A percentile compares a stretch with the other conserved stretches of the same genome.
These are phyloP conservation scores for Eucalyptus sp. DNA, from an alignment of 345 rosid genomes.

Conservation along the genomic window DNA sequence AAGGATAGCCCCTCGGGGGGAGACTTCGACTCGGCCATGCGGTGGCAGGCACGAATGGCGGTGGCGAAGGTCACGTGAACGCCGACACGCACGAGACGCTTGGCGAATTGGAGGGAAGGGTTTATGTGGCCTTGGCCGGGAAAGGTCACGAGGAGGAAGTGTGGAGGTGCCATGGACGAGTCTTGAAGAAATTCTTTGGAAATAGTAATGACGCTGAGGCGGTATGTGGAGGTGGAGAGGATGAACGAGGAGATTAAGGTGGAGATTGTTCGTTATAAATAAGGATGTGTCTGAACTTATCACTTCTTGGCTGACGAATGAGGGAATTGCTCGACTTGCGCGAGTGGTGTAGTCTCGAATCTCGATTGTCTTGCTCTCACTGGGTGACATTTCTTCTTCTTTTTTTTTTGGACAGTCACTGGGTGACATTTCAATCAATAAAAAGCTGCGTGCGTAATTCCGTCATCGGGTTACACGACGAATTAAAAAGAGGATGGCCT, in stretches of 20 bases:
- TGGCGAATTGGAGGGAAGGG: conserved; percentile 49
- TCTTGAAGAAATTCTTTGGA: neutral
- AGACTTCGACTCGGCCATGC: conserved; percentile 10
- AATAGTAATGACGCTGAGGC: neutral
- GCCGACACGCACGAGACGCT: conserved; percentile 37
- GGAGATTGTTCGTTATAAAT: neutral
- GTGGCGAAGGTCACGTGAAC: conserved; percentile 39
- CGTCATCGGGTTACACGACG: too few species aligned
- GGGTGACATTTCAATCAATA: too few species aligned
- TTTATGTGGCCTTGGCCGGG: conserved; percentile 63
- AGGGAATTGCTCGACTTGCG: too few species aligned
- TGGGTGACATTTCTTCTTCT: too few species aligned
- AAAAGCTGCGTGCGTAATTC: too few species aligned
- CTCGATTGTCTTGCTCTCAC: too few species aligned
- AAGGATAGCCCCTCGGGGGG: conserved; percentile 17
- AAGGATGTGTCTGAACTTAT: neutral
- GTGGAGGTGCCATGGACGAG: neutral
- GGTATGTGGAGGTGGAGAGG: neutral
- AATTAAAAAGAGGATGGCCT: too few species aligned
- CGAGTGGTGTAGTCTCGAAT: too few species aligned
- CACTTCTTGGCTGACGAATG: neutral
- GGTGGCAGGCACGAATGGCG: conserved; percentile 15
- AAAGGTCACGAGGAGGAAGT: neutral
- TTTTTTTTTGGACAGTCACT: too few species aligned
- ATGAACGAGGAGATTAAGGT: neutral